Evolutionary conservation across 106 monocot genomes (phyloP).

Genomic region (Ottelia alismoides): DNA sequence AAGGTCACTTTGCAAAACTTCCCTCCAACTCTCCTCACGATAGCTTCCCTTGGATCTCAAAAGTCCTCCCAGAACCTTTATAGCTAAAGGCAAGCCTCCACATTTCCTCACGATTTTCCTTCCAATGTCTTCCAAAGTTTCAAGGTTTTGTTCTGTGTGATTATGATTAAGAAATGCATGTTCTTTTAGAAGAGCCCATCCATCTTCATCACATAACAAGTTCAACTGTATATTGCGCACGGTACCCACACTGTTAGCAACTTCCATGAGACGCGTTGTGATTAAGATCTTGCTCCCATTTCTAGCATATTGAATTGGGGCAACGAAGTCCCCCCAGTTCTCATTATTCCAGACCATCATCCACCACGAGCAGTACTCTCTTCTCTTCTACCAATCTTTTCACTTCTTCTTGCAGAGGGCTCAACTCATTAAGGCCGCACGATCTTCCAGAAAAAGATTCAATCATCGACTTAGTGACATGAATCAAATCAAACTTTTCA

Average conservation of each 20-base stretch:
- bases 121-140: background rate
- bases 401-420: background rate
- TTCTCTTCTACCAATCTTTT: background rate
- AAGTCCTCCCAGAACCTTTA: background rate
- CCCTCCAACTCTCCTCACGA: background rate
- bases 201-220: too few relatives aligned
- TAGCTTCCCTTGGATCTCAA: background rate
- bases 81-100: background rate
- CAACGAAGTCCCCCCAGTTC: background rate
- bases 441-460: too few relatives aligned
- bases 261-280: background rate
- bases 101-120: background rate
- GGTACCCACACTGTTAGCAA: too few relatives aligned
- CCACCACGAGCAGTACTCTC: background rate
- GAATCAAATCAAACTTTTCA: background rate
- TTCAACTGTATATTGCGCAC: too few relatives aligned
- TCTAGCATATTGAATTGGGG: background rate
- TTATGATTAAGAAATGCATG: too few relatives aligned
- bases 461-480: background rate
- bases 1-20: background rate
- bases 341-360: background rate
- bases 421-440: background rate
- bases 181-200: too few relatives aligned
- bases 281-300: background rate
- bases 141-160: too few relatives aligned